Conservation (phyloP, 768 basidiomycete species). For the Amanita pseudoporphyria region DNA sequence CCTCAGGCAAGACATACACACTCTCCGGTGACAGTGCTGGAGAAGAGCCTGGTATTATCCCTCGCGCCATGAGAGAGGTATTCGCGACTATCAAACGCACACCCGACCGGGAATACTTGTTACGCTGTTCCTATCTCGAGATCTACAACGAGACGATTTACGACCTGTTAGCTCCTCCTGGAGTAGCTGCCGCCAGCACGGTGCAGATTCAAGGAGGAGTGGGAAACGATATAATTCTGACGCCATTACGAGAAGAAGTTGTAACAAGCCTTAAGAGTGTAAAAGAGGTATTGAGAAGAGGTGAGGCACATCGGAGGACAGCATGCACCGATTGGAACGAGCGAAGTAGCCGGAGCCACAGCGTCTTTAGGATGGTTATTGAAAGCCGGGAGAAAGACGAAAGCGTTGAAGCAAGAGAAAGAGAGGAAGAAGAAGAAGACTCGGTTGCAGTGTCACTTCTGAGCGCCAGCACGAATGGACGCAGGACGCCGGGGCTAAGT, state of each 20-base stretch:
- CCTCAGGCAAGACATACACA: conserved; percentile 48
- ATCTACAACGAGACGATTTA: conserved; percentile 93
- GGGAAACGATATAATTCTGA: conserved; percentile 48
- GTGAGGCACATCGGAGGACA: conserved; percentile 81
- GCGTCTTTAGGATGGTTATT: conserved; percentile 87
- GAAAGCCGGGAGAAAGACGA: conserved; percentile 72
- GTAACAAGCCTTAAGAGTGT: conserved; percentile 88
- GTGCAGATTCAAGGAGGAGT: conserved; percentile 70
- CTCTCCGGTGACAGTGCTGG: conserved; percentile 54
- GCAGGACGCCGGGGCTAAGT: conserved; percentile 38
- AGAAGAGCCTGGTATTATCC: conserved; percentile 89
- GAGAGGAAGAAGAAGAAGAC: conserved; percentile 12
- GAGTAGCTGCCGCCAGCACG: conserved; percentile 40
- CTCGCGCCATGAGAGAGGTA: conserved; percentile 85
- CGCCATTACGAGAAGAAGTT: conserved; percentile 83
- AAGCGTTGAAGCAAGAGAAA: conserved; percentile 18
- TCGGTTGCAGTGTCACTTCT: conserved; percentile 10
- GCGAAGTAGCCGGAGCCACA: conserved; percentile 88
- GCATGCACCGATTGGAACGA: conserved; percentile 99
- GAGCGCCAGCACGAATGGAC: conserved; percentile 8
- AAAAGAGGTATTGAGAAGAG: conserved; percentile 73
- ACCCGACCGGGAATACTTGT: conserved; percentile 79
- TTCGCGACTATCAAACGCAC: conserved; percentile 77
- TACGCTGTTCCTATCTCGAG: conserved; percentile 93
- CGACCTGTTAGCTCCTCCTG: conserved; percentile 73